Conservation (phyloP, 129 eudicot species). For the Flaveria linearis region DNA sequence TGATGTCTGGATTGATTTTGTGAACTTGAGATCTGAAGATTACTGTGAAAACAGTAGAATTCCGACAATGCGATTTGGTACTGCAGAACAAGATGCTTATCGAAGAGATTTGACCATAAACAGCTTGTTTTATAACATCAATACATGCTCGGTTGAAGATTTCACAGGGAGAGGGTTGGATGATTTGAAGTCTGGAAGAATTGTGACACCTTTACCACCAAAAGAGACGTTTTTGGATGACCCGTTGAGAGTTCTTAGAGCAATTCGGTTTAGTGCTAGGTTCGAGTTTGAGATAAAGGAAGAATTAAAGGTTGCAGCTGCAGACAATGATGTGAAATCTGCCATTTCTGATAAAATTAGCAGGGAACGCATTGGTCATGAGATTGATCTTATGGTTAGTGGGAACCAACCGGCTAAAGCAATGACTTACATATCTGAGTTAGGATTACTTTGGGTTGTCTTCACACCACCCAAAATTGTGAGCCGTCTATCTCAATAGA, state of each 20-base stretch:
- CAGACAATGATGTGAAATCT: conserved; percentile 35
- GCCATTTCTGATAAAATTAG: conserved; percentile 39
- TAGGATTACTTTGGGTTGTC: conserved; percentile 36
- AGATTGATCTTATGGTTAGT: conserved; percentile 40
- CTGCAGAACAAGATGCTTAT: conserved; percentile 40
- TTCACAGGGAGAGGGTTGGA: conserved; percentile 33
- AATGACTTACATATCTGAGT: conserved; percentile 28
- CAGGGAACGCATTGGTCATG: conserved; percentile 39
- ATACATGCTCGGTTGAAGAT: conserved; percentile 38
- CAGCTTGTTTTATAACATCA: conserved; percentile 41
- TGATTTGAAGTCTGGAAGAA: conserved; percentile 35
- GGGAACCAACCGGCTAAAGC: conserved; percentile 42
- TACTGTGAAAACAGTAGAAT: conserved; percentile 34
- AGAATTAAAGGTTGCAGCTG: conserved; percentile 35
- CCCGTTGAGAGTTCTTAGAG: conserved; percentile 41
- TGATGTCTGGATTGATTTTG: conserved; percentile 89
- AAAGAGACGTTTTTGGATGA: conserved; percentile 46
- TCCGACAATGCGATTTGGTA: conserved; percentile 37
- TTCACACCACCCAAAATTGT: conserved; percentile 30
- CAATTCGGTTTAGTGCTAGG: conserved; percentile 45
- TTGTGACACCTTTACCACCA: conserved; percentile 44
- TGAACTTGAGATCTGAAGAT: conserved; percentile 86
- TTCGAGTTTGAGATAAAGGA: conserved; percentile 38
- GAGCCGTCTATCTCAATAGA: conserved; percentile 22
- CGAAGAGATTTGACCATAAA: conserved; percentile 44